A percentile compares a stretch with the other conserved stretches of the same genome.
Evolutionary conservation across 768 basidiomycete species (phyloP).

Genomic region (Psilocybe sp.): DNA sequence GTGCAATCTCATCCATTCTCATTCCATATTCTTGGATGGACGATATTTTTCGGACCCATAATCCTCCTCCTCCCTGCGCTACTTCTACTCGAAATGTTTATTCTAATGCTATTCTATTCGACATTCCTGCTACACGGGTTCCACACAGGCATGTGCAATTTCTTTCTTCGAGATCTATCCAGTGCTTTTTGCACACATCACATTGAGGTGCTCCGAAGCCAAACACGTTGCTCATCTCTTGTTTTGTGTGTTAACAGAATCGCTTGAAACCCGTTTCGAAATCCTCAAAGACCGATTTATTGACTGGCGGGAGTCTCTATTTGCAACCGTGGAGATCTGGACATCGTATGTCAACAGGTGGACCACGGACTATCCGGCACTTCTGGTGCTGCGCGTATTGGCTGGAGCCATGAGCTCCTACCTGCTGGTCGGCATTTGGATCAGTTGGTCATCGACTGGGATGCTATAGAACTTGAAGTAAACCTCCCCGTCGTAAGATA

Average conservation of each 20-base stretch:
- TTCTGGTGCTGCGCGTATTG: conserved; percentile 31
- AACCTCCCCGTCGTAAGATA: too few species aligned
- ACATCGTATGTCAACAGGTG: conserved; percentile 35
- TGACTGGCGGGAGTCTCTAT: conserved; percentile 33
- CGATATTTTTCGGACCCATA: conserved; percentile 43
- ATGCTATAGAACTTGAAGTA: too few species aligned
- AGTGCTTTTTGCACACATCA: not conserved
- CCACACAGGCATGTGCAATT: conserved; percentile 22
- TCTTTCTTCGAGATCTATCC: not conserved
- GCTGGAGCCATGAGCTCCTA: conserved; percentile 27
- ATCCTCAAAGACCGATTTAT: conserved; percentile 28
- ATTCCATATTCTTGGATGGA: conserved; percentile 32
- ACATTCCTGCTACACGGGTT: conserved; percentile 36
- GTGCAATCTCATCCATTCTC: conserved; percentile 28
- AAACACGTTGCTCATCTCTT: not conserved
- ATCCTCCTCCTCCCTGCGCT: conserved; percentile 33
- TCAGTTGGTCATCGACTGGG: conserved; percentile 8
- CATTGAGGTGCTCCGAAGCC: not conserved
- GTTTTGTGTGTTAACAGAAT: conserved; percentile 15
- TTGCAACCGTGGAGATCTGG: conserved; percentile 33
- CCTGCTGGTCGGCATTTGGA: conserved; percentile 29
- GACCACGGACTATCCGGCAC: conserved; percentile 30
- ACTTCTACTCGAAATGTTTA: conserved; percentile 29
- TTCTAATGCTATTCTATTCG: conserved; percentile 30
- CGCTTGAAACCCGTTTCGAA: conserved; percentile 29